These are phyloP conservation scores for Polysphondylium violaceum DNA, from an alignment of 78 protist species.

Conservation along the genomic window DNA sequence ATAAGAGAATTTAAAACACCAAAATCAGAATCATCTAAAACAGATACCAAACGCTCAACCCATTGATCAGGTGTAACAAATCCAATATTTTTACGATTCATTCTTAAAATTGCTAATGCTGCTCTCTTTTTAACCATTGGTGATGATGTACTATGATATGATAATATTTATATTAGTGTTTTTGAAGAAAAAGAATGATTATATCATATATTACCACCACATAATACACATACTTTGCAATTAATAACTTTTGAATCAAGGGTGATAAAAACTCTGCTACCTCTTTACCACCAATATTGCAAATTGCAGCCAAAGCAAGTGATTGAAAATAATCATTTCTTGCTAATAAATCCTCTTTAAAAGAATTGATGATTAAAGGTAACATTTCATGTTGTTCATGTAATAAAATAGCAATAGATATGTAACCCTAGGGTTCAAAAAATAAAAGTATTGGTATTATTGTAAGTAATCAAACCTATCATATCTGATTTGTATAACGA, in stretches of 20 bases:
- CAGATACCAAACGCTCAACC: slow-evolving; percentile 75
- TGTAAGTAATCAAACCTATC: not conserved
- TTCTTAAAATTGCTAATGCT: slow-evolving; percentile 94
- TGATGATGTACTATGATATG: slow-evolving; percentile 46
- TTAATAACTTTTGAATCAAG: slow-evolving; percentile 90
- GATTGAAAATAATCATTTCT: slow-evolving; percentile 85
- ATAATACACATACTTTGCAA: slow-evolving; percentile 50
- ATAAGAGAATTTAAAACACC: slow-evolving; percentile 90
- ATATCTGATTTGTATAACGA: not conserved
- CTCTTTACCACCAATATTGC: slow-evolving; percentile 97
- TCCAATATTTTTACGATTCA: slow-evolving; percentile 90
- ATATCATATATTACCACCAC: not conserved
- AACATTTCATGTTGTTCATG: slow-evolving; percentile 95
- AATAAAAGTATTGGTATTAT: not conserved
- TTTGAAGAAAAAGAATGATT: not conserved
- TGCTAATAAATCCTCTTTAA: slow-evolving; percentile 91
- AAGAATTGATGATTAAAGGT: slow-evolving; percentile 94
- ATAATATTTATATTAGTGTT: not conserved
- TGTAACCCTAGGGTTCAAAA: slow-evolving; percentile 89
- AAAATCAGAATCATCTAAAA: slow-evolving; percentile 87
- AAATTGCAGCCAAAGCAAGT: slow-evolving; percentile 95
- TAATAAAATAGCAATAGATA: slow-evolving; percentile 89
- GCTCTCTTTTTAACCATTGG: slow-evolving; percentile 92
- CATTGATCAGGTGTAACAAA: slow-evolving; percentile 72
- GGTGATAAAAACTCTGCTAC: slow-evolving; percentile 93